Percentiles rank a stretch among this genome's conserved stretches.
phyloP scores from a whole-genome alignment of 306 rosid genomes.

The Vicia villosa region DNA sequence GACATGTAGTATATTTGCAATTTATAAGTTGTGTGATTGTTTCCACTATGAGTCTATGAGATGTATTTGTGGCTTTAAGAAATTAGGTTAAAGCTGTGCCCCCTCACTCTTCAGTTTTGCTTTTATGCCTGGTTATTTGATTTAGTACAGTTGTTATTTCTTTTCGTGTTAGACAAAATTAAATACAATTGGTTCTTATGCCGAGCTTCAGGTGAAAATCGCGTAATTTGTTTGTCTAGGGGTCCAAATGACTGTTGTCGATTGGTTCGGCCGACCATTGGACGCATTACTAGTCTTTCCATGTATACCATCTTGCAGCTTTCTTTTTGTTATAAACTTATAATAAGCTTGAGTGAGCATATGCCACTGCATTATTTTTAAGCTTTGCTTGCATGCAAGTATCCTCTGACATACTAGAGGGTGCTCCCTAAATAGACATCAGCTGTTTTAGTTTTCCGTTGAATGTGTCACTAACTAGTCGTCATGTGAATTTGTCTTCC shows the following conservation, averaged over 20 bases:
- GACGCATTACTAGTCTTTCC: neutral
- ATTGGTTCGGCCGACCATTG: neutral
- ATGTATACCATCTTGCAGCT: neutral
- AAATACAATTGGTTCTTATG: too few relatives aligned
- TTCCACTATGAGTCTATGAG: constrained; percentile 22
- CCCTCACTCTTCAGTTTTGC: neutral
- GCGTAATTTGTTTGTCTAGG: too few relatives aligned
- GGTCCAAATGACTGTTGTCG: neutral
- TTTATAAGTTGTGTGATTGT: constrained; percentile 21
- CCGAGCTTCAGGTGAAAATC: too few relatives aligned
- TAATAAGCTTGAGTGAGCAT: neutral
- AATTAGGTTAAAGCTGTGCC: constrained; percentile 4
- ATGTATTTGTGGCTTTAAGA: constrained; percentile 9
- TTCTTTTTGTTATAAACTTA: neutral
- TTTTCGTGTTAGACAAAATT: neutral
- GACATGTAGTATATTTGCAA: constrained; percentile 21
- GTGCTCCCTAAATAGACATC: neutral
- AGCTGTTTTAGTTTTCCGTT: neutral
- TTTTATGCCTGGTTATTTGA: neutral
- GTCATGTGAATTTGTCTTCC: neutral
- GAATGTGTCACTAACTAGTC: neutral
- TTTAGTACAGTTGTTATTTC: constrained; percentile 13
- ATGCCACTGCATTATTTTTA: constrained; percentile 1
- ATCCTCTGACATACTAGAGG: neutral
- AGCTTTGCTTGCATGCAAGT: neutral